Base-by-base conservation (phyloP, 148 eudicot genomes). In the Dysphania ambrosioides region DNA sequence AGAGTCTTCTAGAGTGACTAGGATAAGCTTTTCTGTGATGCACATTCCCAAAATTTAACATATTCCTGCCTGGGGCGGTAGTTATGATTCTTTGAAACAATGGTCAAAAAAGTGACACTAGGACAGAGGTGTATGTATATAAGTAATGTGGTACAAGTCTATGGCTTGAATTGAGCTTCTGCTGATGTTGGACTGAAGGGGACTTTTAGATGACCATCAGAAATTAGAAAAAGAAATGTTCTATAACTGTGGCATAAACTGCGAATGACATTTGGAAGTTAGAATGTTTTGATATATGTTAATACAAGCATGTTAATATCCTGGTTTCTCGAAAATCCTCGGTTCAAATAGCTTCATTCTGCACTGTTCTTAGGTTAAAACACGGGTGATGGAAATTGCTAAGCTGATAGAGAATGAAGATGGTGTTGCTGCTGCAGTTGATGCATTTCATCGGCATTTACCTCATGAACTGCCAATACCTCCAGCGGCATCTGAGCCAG, bases 341-440 rank as follows among this genome's bases (percentile, higher is more conserved):
- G 12, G 21, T 44, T 16, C 19, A 34, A 51, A 51, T 23, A 15
- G 27, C 40, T 7, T 70, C 30, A 38, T 51, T 51, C n/a, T 61
- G 4, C 24, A 6, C 30, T 76, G 70, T 3, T 62, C 66, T 35
- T 86, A 94, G 99, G 94, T 92, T 24, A 92, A 95, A 84, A 83
- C 88, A 24, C 88, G 77, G 74, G 94, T 86, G 68, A 78, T 83
- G 89, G 94, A 95, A 80, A 49, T 92, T 23, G 99, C 97, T 8
- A 77, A 77, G 71, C 66, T 88, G 57, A 85, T 95, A 66, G 91
- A 86, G 72, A 88, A 88, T 38, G 99, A 95, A 85, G 97, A 95
- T 67, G 99, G 97, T 3, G 92, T 95, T 47, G 97, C 91, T 63
- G 86, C 81, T 51, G 97, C 99, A 62, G 99, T 95, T 69, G 92